Evolutionary conservation across 176 grass and related monocot genomes (phyloP), one percentile per base, ranked within the genome.

Genomic region (Olyra latifolia): DNA sequence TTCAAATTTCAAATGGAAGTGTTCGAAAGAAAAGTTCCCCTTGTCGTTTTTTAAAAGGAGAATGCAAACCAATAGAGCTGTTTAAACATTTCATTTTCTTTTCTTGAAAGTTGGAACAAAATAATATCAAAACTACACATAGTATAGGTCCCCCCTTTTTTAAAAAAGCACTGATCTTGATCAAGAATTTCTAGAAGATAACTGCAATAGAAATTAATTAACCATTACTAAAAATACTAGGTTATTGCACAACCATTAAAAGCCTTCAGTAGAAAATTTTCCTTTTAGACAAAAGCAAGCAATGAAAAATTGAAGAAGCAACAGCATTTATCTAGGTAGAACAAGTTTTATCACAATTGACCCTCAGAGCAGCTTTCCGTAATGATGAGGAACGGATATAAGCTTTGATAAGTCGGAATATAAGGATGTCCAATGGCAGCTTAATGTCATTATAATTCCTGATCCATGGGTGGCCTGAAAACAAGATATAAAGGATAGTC

Each of bases 391-490:
- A 91, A 84, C 86, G 86, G 7, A 89, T 84, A 81, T 94, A 94
- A 69, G 89, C 86, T 91, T 89, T 91, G 39, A 94, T 94, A 71
- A 89, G 89, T 79, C 86, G 66, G 54, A 94, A 94, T 87, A 91
- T 87, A 85, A 91, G 86, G 35, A 91, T 75, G 71, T 94, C 92
- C 24, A 91, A 66, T 30, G 89, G 89, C 69, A 91, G 69, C 22
- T 91, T 91, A 59, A 94, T 80, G 32, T 91, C 89, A 69, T 82
- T 91, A 64, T 85, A 87, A 82, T 94, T 94, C 87, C 92, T 94
- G 85, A 91, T 94, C 92, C 92, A 94, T n/a, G 92, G 89, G 70
- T 94, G 92, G 50, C 92, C 92, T 94, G 80, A 42, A 87, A 87
- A 28, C 27, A 66, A 71, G 47, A 74, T 47, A 82, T 14, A 39